Conservation (phyloP, 306 rosid genomes). For the Medicago ruthenica region DNA sequence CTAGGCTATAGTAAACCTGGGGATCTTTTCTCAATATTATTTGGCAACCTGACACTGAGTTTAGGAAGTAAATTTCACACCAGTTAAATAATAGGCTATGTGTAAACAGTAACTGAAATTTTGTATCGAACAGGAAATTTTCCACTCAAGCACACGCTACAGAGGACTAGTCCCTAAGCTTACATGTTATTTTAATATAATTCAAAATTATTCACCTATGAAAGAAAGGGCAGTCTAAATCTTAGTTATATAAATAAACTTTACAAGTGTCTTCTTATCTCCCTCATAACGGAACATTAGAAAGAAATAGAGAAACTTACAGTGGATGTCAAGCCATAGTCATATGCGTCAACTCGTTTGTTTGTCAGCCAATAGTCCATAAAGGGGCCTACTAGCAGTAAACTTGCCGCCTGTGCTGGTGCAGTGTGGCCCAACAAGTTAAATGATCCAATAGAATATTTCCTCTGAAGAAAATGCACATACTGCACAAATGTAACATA, state of each 20-base stretch:
- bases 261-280: background rate
- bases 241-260: conserved; percentile 15
- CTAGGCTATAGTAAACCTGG: background rate
- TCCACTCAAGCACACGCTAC: conserved; percentile 1
- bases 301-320: conserved; percentile 55
- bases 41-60: background rate
- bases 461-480: conserved; percentile 83
- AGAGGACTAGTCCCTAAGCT: background rate
- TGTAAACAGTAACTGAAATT: background rate
- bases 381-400: conserved; percentile 74
- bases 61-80: background rate
- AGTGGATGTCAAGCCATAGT: conserved; percentile 55
- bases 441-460: conserved; percentile 83
- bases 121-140: background rate
- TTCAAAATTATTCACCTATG: background rate
- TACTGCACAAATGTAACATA: conserved; percentile 57
- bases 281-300: background rate
- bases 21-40: background rate
- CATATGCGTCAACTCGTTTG: conserved; percentile 68
- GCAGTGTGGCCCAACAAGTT: conserved; percentile 88
- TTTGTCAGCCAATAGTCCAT: conserved; percentile 76
- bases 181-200: conserved; percentile 1
- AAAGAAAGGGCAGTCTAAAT: background rate
- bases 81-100: background rate
- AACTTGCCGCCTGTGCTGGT: conserved; percentile 77